Conservation (phyloP, 108 stramenopile species). For the Nannochloropsis salina region DNA sequence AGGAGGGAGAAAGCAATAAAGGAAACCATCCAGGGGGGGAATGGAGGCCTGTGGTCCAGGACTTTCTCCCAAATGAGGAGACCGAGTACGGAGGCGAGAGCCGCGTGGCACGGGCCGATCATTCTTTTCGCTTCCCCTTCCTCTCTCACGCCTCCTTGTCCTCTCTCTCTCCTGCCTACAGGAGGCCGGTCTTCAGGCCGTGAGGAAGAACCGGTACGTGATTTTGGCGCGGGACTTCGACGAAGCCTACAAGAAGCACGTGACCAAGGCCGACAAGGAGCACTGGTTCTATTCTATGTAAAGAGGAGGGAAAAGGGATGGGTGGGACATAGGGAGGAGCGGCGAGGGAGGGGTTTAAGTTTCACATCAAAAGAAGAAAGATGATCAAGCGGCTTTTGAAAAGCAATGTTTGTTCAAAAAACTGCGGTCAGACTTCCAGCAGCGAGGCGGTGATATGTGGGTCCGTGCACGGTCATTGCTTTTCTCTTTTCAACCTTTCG, state of each 20-base stretch:
- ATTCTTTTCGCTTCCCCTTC: background rate
- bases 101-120: too few relatives aligned
- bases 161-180: slow-evolving; percentile 28
- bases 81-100: too few relatives aligned
- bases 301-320: background rate
- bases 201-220: slow-evolving; percentile 96
- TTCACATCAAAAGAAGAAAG: background rate
- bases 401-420: background rate
- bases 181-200: slow-evolving; percentile 96
- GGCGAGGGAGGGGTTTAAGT: background rate
- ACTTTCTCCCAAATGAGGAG: background rate
- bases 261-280: slow-evolving; percentile 94
- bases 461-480: too few relatives aligned
- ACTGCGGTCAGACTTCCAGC: too few relatives aligned
- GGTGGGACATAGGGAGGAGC: background rate
- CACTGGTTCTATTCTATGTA: slow-evolving; percentile 81
- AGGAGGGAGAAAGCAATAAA: background rate
- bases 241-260: slow-evolving; percentile 94
- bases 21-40: background rate
- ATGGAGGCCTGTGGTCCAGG: background rate
- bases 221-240: slow-evolving; percentile 97
- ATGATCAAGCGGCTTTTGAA: background rate
- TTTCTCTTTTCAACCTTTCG: too few relatives aligned
- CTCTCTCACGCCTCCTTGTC: background rate
- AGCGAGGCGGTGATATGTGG: too few relatives aligned